Conservation (phyloP, 768 basidiomycete species). For the Leccinum uliginosum region DNA sequence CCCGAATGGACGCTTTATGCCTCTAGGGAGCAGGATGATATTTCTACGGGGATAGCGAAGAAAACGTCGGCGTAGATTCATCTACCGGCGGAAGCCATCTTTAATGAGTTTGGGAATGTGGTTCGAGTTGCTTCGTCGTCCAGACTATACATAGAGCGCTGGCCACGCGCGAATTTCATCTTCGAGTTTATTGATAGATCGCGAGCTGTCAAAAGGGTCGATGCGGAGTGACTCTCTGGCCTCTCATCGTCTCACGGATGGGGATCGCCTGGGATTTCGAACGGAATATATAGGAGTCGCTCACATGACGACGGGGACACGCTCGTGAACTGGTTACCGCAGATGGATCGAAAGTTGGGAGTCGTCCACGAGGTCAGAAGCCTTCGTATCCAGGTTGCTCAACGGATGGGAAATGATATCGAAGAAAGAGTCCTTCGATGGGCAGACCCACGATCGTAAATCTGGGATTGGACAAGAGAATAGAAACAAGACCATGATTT, state of each 20-base stretch:
- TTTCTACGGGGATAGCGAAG: background rate
- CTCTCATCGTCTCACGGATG: constrained; percentile 3
- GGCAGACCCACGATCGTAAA: constrained; percentile 8
- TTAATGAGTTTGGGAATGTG: constrained; percentile 14
- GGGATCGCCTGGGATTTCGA: background rate
- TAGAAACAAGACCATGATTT: background rate
- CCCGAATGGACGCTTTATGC: background rate
- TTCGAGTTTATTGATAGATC: background rate
- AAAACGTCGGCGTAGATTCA: background rate
- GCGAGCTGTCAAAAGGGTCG: background rate
- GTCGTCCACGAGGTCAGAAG: background rate
- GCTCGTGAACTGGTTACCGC: background rate
- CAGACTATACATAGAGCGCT: background rate
- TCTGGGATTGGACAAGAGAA: constrained; percentile 7
- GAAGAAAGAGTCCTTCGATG: background rate
- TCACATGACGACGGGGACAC: background rate
- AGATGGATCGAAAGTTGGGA: background rate
- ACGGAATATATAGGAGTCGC: background rate
- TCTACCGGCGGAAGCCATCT: background rate
- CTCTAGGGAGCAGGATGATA: background rate
- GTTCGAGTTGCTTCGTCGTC: constrained; percentile 1
- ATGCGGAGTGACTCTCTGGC: background rate
- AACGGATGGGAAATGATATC: constrained; percentile 9
- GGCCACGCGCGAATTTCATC: constrained; percentile 4
- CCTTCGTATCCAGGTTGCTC: background rate